Percentiles rank a stretch among this genome's conserved stretches.
Conservation (phyloP, 164 flowering plant genomes). For the Buxus sempervirens region DNA sequence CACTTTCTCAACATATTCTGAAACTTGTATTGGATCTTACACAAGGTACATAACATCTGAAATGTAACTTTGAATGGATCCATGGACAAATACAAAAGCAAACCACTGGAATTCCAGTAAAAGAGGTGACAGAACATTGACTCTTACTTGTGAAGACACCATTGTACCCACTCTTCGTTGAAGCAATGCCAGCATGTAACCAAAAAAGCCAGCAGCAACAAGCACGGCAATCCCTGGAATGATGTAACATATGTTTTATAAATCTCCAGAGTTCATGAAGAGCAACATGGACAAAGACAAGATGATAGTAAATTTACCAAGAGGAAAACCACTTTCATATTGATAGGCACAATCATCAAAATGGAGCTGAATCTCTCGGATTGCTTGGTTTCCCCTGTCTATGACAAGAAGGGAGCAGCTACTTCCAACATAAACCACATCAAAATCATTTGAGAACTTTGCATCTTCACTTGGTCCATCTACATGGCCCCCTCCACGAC, state of each 20-base stretch:
- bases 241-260: neutral
- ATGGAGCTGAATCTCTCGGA: slow-evolving; percentile 91
- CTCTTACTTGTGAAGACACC: slow-evolving; percentile 63
- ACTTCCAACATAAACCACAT: slow-evolving; percentile 88
- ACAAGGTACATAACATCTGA: too few relatives aligned
- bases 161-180: slow-evolving; percentile 71
- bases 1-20: slow-evolving; percentile 40
- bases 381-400: slow-evolving; percentile 87
- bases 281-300: neutral
- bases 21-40: slow-evolving; percentile 45
- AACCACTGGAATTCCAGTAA: too few relatives aligned
- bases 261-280: slow-evolving; percentile 8
- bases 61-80: too few relatives aligned
- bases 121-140: too few relatives aligned
- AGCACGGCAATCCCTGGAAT: slow-evolving; percentile 81
- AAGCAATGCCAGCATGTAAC: slow-evolving; percentile 89
- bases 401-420: slow-evolving; percentile 95
- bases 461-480: slow-evolving; percentile 96
- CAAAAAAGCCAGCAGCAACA: slow-evolving; percentile 79
- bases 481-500: slow-evolving; percentile 49
- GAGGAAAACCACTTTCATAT: slow-evolving; percentile 77
- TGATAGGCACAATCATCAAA: slow-evolving; percentile 93
- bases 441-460: slow-evolving; percentile 88
- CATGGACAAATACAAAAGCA: too few relatives aligned
- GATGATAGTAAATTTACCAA: slow-evolving; percentile 46